Conservation (phyloP, 2,329 filamentous ascomycete species). For the Colletotrichum somersetense region DNA sequence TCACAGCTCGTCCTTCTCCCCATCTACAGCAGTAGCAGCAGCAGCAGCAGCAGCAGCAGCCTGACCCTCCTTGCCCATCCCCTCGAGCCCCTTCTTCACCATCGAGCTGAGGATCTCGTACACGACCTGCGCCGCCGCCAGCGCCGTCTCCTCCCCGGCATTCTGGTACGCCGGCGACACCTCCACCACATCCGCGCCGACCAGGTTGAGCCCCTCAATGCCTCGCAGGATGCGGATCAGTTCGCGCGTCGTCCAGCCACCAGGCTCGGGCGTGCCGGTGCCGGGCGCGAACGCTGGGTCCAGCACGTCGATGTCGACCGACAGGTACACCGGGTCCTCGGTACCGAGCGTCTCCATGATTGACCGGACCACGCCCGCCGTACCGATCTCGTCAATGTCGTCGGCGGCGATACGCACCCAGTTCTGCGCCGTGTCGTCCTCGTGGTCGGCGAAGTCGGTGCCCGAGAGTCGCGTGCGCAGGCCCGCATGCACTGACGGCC, state of each 20-base stretch:
- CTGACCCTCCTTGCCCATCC: slow-evolving; percentile 52
- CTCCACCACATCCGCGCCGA: slow-evolving; percentile 92
- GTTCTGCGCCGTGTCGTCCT: slow-evolving; percentile 79
- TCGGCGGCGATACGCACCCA: slow-evolving; percentile 86
- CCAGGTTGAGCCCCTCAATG: slow-evolving; percentile 84
- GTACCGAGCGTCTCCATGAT: slow-evolving; percentile 81
- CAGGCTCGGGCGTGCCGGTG: slow-evolving; percentile 90
- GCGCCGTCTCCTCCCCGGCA: slow-evolving; percentile 81
- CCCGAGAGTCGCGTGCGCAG: slow-evolving; percentile 82
- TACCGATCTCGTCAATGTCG: slow-evolving; percentile 87
- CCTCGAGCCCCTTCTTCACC: slow-evolving; percentile 66
- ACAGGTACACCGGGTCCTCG: slow-evolving; percentile 83
- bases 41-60: slow-evolving; percentile 40
- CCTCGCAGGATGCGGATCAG: slow-evolving; percentile 86
- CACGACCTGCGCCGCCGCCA: slow-evolving; percentile 86
- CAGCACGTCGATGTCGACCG: slow-evolving; percentile 59
- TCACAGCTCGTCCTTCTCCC: slow-evolving; percentile 56
- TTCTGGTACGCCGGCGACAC: slow-evolving; percentile 89
- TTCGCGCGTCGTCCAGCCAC: slow-evolving; percentile 92
- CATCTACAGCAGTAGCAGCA: slow-evolving; percentile 30
- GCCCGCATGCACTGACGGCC: slow-evolving; percentile 84
- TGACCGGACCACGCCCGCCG: slow-evolving; percentile 74
- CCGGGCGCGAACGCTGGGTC: slow-evolving; percentile 67
- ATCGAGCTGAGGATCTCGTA: slow-evolving; percentile 88
- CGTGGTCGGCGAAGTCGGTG: slow-evolving; percentile 74